Percentiles rank a stretch among this genome's conserved stretches.
phyloP scores from a whole-genome alignment of 2,329 filamentous ascomycete species.

The Trichophyton equinum region DNA sequence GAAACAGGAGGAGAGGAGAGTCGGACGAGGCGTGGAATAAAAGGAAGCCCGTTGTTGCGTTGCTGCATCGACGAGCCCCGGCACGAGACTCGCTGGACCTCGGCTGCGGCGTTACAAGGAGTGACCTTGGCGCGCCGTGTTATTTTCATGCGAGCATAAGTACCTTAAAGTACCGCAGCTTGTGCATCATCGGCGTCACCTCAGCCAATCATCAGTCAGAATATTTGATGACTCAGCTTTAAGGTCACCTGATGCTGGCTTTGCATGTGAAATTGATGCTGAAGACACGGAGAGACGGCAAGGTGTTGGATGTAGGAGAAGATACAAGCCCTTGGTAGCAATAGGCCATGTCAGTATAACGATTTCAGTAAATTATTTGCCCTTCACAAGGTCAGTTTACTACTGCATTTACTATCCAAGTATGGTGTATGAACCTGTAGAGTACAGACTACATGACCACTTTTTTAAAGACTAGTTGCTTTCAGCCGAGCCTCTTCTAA shows the following conservation, averaged over 20 bases:
- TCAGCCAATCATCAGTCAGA: background rate
- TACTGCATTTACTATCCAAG: too few species aligned
- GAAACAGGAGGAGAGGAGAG: background rate
- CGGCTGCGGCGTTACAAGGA: background rate
- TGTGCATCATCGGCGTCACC: background rate
- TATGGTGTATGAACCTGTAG: too few species aligned
- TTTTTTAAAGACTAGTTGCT: too few species aligned
- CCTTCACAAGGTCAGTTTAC: too few species aligned
- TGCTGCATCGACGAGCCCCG: background rate
- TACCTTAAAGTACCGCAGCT: background rate
- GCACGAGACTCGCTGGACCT: constrained; percentile 1
- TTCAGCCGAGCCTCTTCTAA: too few species aligned
- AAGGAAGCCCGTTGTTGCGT: background rate
- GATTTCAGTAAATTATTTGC: too few species aligned
- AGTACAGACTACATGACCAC: too few species aligned
- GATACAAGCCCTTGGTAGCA: too few species aligned
- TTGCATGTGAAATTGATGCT: background rate
- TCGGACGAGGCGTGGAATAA: background rate
- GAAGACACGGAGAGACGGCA: too few species aligned
- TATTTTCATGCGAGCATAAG: background rate
- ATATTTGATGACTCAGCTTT: background rate
- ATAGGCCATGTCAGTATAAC: too few species aligned
- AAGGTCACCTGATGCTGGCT: background rate
- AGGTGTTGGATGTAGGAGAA: too few species aligned
- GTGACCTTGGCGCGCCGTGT: background rate